phyloP scores from a whole-genome alignment of 2,329 filamentous ascomycete species.

The Nigrospora oryzae region DNA sequence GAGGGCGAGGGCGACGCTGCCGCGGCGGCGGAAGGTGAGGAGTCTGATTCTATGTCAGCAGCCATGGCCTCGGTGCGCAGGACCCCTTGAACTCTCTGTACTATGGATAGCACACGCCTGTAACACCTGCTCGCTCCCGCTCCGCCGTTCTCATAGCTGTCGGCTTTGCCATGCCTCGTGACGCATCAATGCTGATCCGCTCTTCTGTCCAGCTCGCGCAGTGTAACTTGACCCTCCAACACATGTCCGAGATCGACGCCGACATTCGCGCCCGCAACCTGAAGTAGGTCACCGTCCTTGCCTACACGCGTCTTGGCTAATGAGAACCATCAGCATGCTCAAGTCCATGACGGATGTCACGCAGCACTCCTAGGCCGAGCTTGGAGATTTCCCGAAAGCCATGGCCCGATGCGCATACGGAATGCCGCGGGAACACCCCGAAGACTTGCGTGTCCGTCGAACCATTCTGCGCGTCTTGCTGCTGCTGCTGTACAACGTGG shows the following conservation, averaged over 20 bases:
- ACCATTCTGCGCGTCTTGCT: no score
- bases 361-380: slow-evolving; percentile 8
- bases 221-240: slow-evolving; percentile 33
- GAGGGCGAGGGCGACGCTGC: slow-evolving; percentile 24
- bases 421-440: no score
- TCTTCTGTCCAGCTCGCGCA: slow-evolving; percentile 30
- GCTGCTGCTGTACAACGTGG: no score
- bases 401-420: no score
- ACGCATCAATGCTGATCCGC: not conserved
- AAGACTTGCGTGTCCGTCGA: no score
- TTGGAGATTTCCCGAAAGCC: not conserved
- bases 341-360: slow-evolving; percentile 22
- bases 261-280: slow-evolving; percentile 49
- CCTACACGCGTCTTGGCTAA: not conserved
- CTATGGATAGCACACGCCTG: slow-evolving; percentile 12
- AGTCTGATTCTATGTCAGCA: slow-evolving; percentile 52
- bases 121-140: slow-evolving; percentile 10
- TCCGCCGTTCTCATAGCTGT: slow-evolving; percentile 3
- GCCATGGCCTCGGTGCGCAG: slow-evolving; percentile 60
- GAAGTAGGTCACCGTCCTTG: slow-evolving; percentile 18
- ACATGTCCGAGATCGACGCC: slow-evolving; percentile 44
- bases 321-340: slow-evolving; percentile 18
- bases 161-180: not conserved
- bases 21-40: slow-evolving; percentile 48
- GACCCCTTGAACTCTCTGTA: slow-evolving; percentile 32